Conservation (phyloP, 2,329 filamentous ascomycete species). For the Epichloe amarillans region DNA sequence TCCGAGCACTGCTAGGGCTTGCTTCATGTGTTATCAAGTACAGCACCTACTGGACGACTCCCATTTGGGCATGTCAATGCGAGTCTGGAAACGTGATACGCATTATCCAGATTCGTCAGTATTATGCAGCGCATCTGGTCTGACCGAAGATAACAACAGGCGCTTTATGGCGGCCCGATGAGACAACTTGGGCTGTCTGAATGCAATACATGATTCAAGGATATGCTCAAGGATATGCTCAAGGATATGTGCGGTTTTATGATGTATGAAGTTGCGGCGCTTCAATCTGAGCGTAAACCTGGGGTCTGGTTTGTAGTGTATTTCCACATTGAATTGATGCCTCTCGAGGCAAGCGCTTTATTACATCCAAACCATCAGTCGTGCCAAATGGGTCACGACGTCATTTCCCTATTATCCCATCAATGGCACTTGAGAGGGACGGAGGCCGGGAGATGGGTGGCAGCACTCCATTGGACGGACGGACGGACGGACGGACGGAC, state of each 20-base stretch:
- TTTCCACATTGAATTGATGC: neutral
- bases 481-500: too few species aligned
- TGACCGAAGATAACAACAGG: neutral
- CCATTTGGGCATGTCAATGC: neutral
- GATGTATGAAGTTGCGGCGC: neutral
- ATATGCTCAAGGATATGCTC: neutral
- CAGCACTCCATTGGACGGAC: too few species aligned
- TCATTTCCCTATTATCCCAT: too few species aligned
- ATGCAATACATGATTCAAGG: neutral
- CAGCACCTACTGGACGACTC: constrained; percentile 6
- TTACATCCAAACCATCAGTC: neutral
- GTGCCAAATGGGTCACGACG: neutral
- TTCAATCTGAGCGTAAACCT: neutral
- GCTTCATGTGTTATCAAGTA: constrained; percentile 1
- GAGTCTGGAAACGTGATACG: neutral
- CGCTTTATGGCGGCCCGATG: neutral
- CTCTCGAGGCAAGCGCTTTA: neutral
- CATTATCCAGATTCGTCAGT: neutral
- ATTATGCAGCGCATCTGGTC: neutral
- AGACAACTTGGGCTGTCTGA: neutral
- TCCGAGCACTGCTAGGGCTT: constrained; percentile 13
- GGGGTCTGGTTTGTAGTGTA: neutral
- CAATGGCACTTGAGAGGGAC: neutral
- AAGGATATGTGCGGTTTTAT: neutral
- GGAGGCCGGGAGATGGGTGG: neutral